A percentile compares a stretch with the other conserved stretches of the same genome.
phyloP scores from a whole-genome alignment of 768 basidiomycete species.

The Naganishia friedmannii region DNA sequence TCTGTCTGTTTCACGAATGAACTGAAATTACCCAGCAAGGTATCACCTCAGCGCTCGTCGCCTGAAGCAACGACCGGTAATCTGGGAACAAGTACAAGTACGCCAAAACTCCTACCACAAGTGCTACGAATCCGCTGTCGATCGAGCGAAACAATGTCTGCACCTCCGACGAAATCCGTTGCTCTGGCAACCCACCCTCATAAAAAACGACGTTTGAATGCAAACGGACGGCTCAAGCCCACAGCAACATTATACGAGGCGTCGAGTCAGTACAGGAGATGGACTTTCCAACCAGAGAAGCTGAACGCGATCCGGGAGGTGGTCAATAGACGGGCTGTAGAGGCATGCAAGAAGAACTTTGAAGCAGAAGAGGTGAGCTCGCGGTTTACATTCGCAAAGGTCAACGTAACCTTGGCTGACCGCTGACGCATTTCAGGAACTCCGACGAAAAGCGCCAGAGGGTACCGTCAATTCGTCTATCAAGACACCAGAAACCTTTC shows the following conservation, averaged over 20 bases:
- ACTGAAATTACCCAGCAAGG: too few relatives aligned
- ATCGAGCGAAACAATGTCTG: neutral
- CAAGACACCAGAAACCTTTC: conserved; percentile 54
- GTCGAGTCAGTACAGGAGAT: conserved; percentile 63
- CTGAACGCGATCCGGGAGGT: conserved; percentile 63
- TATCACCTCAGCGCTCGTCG: too few relatives aligned
- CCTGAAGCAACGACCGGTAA: too few relatives aligned
- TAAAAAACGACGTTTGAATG: conserved; percentile 10
- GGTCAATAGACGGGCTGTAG: conserved; percentile 73
- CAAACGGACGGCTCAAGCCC: conserved; percentile 22
- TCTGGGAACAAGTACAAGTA: too few relatives aligned
- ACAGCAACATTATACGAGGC: conserved; percentile 43
- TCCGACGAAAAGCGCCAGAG: conserved; percentile 34
- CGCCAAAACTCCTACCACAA: too few relatives aligned
- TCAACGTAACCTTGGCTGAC: neutral
- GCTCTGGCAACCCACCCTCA: neutral
- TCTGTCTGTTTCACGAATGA: too few relatives aligned
- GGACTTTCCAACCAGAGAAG: conserved; percentile 76
- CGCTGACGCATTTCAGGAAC: neutral
- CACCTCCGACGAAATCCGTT: neutral
- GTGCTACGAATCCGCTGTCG: neutral
- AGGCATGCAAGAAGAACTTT: conserved; percentile 71
- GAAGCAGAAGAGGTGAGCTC: conserved; percentile 70
- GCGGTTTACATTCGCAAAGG: neutral
- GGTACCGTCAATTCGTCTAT: conserved; percentile 8